Percentiles rank a stretch among this genome's conserved stretches.
Conservation (phyloP, 257 asterid species). For the Solanum pennellii region DNA sequence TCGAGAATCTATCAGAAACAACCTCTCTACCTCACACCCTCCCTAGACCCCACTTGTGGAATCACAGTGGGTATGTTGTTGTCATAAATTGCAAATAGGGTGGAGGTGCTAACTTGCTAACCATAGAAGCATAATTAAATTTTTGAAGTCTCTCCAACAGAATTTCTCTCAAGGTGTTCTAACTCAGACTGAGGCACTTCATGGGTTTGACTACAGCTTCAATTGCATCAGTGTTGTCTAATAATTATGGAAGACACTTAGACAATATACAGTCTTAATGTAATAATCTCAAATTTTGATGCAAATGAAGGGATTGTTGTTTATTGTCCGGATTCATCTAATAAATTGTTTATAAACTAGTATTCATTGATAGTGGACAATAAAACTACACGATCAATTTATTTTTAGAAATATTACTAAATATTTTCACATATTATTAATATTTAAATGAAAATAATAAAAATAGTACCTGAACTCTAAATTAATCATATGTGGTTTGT, state of each 20-base stretch:
- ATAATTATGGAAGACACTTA: neutral
- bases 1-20: neutral
- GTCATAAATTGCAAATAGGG: neutral
- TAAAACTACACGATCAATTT: too few species aligned
- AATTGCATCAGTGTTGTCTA: neutral
- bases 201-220: conserved; percentile 28
- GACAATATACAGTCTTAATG: too few species aligned
- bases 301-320: neutral
- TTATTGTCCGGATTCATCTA: too few species aligned
- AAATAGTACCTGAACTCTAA: too few species aligned
- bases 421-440: too few species aligned
- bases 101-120: neutral
- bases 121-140: neutral
- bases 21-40: neutral
- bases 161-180: conserved; percentile 29
- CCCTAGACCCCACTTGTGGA: neutral
- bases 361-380: too few species aligned
- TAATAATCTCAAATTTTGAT: too few species aligned
- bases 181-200: conserved; percentile 58
- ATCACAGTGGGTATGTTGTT: neutral
- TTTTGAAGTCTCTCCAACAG: neutral
- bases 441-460: too few species aligned
- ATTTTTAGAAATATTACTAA: too few species aligned
- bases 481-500: too few species aligned
- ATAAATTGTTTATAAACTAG: too few species aligned